Evolutionary conservation across 108 stramenopile genomes (phyloP).

Genomic region (Skeletonema grethae): DNA sequence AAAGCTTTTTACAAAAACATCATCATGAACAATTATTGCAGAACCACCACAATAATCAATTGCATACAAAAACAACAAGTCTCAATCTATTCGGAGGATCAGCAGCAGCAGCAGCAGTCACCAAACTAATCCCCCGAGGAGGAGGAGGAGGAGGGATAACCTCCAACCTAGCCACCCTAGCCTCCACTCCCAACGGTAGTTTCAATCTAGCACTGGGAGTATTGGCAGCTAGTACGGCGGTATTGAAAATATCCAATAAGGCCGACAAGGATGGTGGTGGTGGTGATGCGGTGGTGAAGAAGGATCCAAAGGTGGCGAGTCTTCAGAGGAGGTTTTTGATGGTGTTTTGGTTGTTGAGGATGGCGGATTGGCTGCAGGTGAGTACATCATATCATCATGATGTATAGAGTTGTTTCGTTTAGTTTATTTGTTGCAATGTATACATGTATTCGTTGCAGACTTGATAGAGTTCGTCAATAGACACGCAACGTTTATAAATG

Average conservation of each 20-base stretch:
- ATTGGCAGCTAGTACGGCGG: conserved; percentile 3
- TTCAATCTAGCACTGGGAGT: conserved; percentile 12
- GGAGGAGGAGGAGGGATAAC: not conserved
- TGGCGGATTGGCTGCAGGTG: conserved; percentile 99
- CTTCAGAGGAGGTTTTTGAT: conserved; percentile 83
- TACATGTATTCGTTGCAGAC: no score
- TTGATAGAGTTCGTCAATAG: no score
- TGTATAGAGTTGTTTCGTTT: no score
- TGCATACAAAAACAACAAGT: not conserved
- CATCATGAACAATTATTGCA: not conserved
- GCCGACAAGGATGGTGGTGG: not conserved
- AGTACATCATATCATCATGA: no score
- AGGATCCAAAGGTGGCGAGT: conserved; percentile 51
- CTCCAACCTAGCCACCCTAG: not conserved
- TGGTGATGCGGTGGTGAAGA: not conserved
- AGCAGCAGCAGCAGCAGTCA: not conserved
- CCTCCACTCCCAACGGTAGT: conserved; percentile 6
- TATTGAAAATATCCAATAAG: conserved; percentile 1
- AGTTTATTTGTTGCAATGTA: not conserved
- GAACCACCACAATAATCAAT: not conserved
- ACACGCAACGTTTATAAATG: no score
- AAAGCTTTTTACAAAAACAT: not conserved
- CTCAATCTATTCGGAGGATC: not conserved
- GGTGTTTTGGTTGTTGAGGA: conserved; percentile 94
- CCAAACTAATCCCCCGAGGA: conserved; percentile 1